Percentiles rank a stretch among this genome's conserved stretches.
Evolutionary conservation across 352 stramenopile genomes (phyloP).

Genomic region (Globisporangium paddicum): DNA sequence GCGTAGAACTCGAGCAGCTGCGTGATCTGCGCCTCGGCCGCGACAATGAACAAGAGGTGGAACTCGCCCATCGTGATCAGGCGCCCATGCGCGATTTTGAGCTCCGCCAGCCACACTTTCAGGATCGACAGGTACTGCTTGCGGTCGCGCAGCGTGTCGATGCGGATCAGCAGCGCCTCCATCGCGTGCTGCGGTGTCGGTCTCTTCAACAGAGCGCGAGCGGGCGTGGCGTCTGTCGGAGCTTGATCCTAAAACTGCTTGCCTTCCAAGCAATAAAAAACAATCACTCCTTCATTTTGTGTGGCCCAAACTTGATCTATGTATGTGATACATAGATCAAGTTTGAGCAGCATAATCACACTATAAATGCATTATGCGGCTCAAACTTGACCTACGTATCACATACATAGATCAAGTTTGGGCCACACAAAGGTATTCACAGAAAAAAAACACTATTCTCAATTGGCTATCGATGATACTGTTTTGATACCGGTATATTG

Average conservation of each 20-base stretch:
- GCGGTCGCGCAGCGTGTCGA: constrained; percentile 67
- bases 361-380: too few species aligned
- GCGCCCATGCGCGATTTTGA: constrained; percentile 42
- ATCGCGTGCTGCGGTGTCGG: constrained; percentile 13
- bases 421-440: too few species aligned
- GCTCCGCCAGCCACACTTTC: constrained; percentile 51
- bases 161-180: constrained; percentile 60
- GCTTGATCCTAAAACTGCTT: constrained; percentile 10
- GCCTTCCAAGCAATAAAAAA: constrained; percentile 1
- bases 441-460: too few species aligned
- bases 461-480: too few species aligned
- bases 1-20: constrained; percentile 41
- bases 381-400: too few species aligned
- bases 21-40: constrained; percentile 29
- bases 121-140: constrained; percentile 50
- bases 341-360: too few species aligned
- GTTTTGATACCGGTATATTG: too few species aligned
- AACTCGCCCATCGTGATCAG: constrained; percentile 58
- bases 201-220: not conserved
- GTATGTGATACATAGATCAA: too few species aligned
- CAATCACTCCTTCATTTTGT: too few species aligned
- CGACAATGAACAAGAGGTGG: constrained; percentile 59
- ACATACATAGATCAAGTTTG: too few species aligned
- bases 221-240: not conserved
- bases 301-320: too few species aligned